Evolutionary conservation across 2,329 filamentous ascomycete species (phyloP), one percentile per base, ranked within the genome.

Genomic region (Aspergillus transmontanensis): DNA sequence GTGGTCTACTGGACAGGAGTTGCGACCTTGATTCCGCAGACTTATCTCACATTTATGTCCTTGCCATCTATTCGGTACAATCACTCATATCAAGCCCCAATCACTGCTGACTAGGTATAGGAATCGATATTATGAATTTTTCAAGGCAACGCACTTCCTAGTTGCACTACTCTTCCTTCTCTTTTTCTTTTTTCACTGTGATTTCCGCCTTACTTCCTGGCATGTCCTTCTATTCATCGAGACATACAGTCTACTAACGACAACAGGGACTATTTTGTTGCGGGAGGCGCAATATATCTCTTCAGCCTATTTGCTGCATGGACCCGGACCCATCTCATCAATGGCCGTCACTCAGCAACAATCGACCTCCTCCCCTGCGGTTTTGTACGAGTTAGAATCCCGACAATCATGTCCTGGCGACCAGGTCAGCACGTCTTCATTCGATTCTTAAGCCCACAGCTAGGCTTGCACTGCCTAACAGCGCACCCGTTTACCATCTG

Each of bases 121-220:
- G 5, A 83, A 84, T 58, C 78, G 82, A 0, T 83, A 77, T 66
- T 88, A 89, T 70, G 86, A 89, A 66, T 85, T 86, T 69, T 89
- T 89, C 82, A 88, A 88, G 67, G 79, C 79, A 4, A 82, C 83
- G 0, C 86, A 89, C 68, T 81, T 84, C 63, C 61, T 85, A 23
- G 80, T 81, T 4, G 85, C 82, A 0, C 65, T 85, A 4, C 67
- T 86, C 1, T 89, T 88, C 67, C 75, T 87, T 21, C 57, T 88
- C 10, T 86, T 87, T 69, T 84, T 89, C 73, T 88, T 89, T 74
- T 78, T 87, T 58, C 86, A 89, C 73, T 88, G 86, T 70, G 82
- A 85, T 70, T 84, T 82, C 71, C 80, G 76, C 0, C 76, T 88
- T 14, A 81, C 83, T 1, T 86, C 85, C 2, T 87, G 84, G 83